Evolutionary conservation across 768 basidiomycete species (phyloP), one percentile per base, ranked within the genome.

Genomic region (Cubamyces sp.): DNA sequence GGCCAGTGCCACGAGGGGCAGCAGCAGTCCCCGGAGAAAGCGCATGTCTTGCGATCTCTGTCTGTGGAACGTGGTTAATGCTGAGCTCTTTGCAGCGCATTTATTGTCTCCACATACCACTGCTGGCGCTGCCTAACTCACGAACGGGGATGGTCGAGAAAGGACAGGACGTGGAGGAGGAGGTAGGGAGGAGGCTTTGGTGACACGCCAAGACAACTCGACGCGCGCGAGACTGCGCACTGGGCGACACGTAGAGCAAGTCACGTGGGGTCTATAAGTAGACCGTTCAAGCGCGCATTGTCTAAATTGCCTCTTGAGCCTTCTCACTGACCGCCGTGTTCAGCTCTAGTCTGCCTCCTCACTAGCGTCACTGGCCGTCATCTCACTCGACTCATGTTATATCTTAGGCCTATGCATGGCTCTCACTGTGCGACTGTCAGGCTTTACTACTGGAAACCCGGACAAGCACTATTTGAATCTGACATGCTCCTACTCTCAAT

Each of bases 21-120:
- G 54, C 47, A 64, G 58, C 54, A 64, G 50, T 50, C 34, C 49
- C 54, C 63, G 58, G 54, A 60, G 63, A 57, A 64, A 57, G 63
- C 63, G 63, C 63, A 64, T 64, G 49, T 26, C 51, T 25, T 42
- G 57, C 57, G 37, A 43, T 41, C 48, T 28, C 49, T 56, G 37
- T 18, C 25, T 18, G 30, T 4, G n/a, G 5, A 9, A 23, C 23
- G 6, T 3, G 25, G 18, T 16, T 18, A 46, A 23, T 23, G 19
- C 5, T 12, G 28, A 19, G n/a, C 16, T 25, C 23, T 12, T 16
- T 25, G 3, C 1, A 40, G 14, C 0, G 41, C 19, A 1, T 5
- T 16, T 3, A 25, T 19, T 23, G 9, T 26, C 3, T 11, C 28
- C 18, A 1, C 26, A 5, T 37, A 37, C 52, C 39, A 50, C 39